These are phyloP conservation scores for Thelephora aurantiotincta DNA, from an alignment of 768 basidiomycete species.

Conservation along the genomic window DNA sequence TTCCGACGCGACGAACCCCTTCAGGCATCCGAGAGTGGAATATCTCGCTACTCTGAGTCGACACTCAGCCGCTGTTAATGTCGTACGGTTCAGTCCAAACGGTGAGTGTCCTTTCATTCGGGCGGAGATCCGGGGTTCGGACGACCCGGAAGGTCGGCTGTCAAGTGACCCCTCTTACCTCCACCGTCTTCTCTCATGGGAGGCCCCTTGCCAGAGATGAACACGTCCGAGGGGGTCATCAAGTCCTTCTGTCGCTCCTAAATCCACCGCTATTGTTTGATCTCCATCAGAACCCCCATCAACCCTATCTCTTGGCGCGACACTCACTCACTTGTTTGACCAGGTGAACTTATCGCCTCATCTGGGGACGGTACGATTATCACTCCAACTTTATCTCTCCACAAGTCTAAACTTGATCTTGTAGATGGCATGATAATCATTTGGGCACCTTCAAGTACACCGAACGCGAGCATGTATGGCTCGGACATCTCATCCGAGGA, in stretches of 20 bases:
- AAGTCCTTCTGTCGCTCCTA: not conserved
- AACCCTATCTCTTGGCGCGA: not conserved
- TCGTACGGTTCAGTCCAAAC: slow-evolving; percentile 90
- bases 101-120: slow-evolving; percentile 32
- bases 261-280: not conserved
- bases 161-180: slow-evolving; percentile 4
- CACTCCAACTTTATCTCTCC: slow-evolving; percentile 2
- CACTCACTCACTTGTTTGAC: slow-evolving; percentile 2
- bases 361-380: slow-evolving; percentile 81
- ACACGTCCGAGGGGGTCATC: too few relatives aligned
- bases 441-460: slow-evolving; percentile 75
- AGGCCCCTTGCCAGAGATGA: too few relatives aligned
- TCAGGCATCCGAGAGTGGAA: slow-evolving; percentile 77
- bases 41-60: slow-evolving; percentile 89
- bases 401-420: slow-evolving; percentile 5
- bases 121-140: not conserved
- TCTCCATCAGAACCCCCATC: not conserved
- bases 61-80: slow-evolving; percentile 92
- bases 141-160: not conserved
- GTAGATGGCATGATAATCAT: slow-evolving; percentile 95
- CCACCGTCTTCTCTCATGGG: not conserved
- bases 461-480: slow-evolving; percentile 65
- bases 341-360: slow-evolving; percentile 86
- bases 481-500: slow-evolving; percentile 71
- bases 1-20: slow-evolving; percentile 18